phyloP scores from a whole-genome alignment of 164 flowering plant genomes.

The Houttuynia cordata region DNA sequence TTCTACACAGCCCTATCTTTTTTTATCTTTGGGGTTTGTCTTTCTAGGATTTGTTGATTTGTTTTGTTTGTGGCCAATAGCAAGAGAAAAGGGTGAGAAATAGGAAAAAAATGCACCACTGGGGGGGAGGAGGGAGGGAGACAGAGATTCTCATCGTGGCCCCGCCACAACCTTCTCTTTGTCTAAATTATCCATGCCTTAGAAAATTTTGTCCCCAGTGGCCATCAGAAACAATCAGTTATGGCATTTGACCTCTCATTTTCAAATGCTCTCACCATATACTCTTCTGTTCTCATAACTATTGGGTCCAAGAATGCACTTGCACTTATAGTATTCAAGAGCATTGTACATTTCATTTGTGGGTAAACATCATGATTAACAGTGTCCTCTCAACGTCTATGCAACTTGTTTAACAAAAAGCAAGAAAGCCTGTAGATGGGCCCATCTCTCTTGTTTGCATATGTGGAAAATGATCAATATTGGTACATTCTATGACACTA shows the following conservation, averaged over 20 bases:
- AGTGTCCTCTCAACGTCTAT: too few species aligned
- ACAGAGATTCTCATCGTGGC: constrained; percentile 7
- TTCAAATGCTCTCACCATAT: background rate
- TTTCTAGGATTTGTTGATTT: background rate
- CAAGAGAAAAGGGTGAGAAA: background rate
- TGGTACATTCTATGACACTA: too few species aligned
- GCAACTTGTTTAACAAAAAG: too few species aligned
- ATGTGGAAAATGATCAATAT: too few species aligned
- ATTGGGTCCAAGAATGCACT: too few species aligned
- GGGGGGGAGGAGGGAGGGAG: background rate
- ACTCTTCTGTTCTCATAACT: too few species aligned
- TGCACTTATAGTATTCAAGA: too few species aligned
- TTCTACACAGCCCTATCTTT: background rate
- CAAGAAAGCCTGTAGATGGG: too few species aligned
- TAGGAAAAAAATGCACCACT: background rate
- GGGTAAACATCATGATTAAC: too few species aligned
- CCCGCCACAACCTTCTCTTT: background rate
- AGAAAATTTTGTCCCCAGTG: background rate
- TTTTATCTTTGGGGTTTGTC: constrained; percentile 2
- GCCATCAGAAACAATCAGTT: background rate
- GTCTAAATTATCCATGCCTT: background rate
- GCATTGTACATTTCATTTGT: too few species aligned
- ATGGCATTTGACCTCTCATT: background rate
- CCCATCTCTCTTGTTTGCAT: too few species aligned
- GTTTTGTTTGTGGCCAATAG: background rate